Evolutionary conservation across 305 asterid species (phyloP).

Genomic region (Andrographis paniculata): DNA sequence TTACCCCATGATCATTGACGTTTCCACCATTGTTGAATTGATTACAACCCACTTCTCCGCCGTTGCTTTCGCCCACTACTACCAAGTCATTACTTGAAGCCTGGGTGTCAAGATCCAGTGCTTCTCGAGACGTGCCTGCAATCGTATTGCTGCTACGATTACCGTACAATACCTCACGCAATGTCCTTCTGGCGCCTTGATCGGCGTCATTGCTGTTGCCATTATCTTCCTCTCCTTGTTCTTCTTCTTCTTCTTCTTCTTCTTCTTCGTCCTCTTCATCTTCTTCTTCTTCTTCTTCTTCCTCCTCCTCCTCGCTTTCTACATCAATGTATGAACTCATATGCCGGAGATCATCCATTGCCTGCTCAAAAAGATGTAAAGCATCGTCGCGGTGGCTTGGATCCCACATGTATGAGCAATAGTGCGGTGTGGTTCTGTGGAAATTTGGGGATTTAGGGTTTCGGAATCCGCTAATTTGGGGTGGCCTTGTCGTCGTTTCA

Average conservation of each 20-base stretch:
- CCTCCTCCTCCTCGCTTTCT: slow-evolving; percentile 1
- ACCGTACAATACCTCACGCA: slow-evolving; percentile 16
- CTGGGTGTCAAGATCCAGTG: slow-evolving; percentile 9
- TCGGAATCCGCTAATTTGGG: too few species aligned
- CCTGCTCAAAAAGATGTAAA: background rate
- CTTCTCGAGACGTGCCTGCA: slow-evolving; percentile 28
- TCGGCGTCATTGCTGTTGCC: slow-evolving; percentile 6
- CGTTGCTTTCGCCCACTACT: slow-evolving; percentile 17
- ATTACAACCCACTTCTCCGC: slow-evolving; percentile 13
- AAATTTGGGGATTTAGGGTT: too few species aligned
- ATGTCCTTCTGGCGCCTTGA: slow-evolving; percentile 8
- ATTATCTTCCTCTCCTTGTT: slow-evolving; percentile 5
- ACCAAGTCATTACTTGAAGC: slow-evolving; percentile 18
- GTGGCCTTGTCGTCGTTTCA: too few species aligned
- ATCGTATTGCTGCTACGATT: slow-evolving; percentile 10
- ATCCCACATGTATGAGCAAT: slow-evolving; percentile 21
- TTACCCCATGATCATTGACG: slow-evolving; percentile 20
- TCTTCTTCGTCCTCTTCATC: slow-evolving; percentile 3
- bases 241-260: slow-evolving; percentile 9
- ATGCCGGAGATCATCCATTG: slow-evolving; percentile 4
- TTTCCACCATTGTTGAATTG: slow-evolving; percentile 12
- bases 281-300: slow-evolving; percentile 9
- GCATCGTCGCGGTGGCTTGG: slow-evolving; percentile 6
- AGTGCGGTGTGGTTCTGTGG: too few species aligned
- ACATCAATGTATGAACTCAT: slow-evolving; percentile 3